phyloP scores from a whole-genome alignment of 2,329 filamentous ascomycete species.

The Sclerotinia glacialis region DNA sequence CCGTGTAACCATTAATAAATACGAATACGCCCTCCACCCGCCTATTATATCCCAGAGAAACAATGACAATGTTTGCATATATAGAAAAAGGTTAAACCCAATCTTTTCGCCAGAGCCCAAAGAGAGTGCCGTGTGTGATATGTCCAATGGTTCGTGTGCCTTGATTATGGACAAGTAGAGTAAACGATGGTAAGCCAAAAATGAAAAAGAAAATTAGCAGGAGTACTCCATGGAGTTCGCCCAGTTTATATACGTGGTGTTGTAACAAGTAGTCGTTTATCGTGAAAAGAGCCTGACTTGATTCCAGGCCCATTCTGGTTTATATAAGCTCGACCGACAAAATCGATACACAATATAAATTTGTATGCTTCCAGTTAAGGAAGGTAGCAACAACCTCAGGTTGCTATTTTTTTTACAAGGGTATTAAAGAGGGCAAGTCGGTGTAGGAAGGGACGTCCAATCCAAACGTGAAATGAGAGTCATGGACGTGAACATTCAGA shows the following conservation, averaged over 20 bases:
- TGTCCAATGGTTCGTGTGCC: conserved; percentile 6
- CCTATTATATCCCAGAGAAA: not conserved
- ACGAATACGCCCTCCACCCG: not conserved
- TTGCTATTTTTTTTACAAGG: not conserved
- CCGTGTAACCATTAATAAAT: conserved; percentile 7
- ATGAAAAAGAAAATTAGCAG: not conserved
- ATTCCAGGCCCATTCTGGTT: not conserved
- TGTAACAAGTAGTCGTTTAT: not conserved
- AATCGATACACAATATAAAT: not conserved
- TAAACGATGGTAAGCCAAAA: not conserved
- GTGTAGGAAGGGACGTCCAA: not conserved
- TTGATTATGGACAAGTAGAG: conserved; percentile 9
- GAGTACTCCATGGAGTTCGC: not conserved
- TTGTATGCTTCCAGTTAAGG: not conserved
- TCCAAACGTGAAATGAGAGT: not conserved
- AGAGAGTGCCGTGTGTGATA: not conserved
- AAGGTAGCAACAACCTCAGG: not conserved
- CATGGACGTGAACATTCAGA: not conserved
- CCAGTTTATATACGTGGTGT: conserved; percentile 5
- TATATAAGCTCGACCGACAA: not conserved
- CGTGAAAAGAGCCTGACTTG: not conserved
- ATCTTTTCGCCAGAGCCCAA: not conserved
- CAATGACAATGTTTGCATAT: not conserved
- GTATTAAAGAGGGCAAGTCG: not conserved
- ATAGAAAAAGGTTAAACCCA: conserved; percentile 1